Conservation (phyloP, 257 asterid genomes). For the Scutellaria baicalensis region DNA sequence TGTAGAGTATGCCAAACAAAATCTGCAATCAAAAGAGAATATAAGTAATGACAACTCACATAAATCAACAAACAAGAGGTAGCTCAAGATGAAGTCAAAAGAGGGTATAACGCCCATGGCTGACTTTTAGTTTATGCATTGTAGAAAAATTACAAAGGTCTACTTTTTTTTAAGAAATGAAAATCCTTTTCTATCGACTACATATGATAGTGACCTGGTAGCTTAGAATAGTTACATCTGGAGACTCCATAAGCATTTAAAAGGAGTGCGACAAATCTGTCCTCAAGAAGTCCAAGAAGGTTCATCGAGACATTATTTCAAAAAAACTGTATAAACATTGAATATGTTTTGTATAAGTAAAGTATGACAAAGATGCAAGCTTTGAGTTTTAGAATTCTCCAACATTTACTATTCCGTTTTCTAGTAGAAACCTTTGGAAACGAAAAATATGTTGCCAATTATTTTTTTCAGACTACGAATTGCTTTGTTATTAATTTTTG, state of each 20-base stretch:
- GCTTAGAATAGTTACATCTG: neutral
- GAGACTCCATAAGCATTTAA: neutral
- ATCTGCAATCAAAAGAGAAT: slow-evolving; percentile 48
- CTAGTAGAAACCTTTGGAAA: no score
- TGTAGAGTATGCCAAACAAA: slow-evolving; percentile 72
- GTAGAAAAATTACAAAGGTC: neutral
- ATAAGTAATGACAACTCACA: neutral
- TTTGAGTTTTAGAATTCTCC: no score
- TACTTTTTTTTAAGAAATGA: neutral
- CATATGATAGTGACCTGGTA: neutral
- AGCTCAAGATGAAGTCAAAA: neutral
- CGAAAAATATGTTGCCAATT: no score
- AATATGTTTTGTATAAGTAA: neutral
- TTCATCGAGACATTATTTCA: neutral
- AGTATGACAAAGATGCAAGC: neutral
- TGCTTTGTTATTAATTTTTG: no score
- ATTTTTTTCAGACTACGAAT: no score
- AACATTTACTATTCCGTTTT: no score
- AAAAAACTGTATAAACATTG: no score
- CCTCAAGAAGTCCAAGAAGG: neutral
- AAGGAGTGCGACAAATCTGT: neutral
- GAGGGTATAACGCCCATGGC: neutral
- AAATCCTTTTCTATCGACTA: neutral
- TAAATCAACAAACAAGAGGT: neutral
- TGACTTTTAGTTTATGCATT: neutral